A percentile compares a stretch with the other conserved stretches of the same genome.
Evolutionary conservation across 257 asterid genomes (phyloP).

Genomic region (Scutellaria barbata): DNA sequence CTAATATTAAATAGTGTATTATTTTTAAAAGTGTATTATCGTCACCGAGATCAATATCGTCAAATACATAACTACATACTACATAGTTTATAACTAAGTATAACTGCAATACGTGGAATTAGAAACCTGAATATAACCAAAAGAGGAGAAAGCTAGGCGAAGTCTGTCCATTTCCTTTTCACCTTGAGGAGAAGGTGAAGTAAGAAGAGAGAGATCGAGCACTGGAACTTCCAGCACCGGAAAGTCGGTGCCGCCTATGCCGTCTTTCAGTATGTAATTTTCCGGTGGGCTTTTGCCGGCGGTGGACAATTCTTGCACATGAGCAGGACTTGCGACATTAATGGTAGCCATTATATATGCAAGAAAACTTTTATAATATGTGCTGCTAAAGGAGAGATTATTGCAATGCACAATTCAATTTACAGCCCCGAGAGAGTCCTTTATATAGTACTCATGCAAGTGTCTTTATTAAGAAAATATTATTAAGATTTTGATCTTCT

Average conservation of each 20-base stretch:
- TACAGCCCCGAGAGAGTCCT: neutral
- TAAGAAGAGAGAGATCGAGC: slow-evolving; percentile 42
- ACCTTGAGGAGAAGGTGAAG: slow-evolving; percentile 38
- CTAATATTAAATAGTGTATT: too few species aligned
- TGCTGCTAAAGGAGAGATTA: neutral
- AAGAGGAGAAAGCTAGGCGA: slow-evolving; percentile 28
- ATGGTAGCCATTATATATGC: neutral
- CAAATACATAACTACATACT: too few species aligned
- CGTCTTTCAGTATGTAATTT: slow-evolving; percentile 37
- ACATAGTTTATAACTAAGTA: too few species aligned
- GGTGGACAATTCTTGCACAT: slow-evolving; percentile 41
- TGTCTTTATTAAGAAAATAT: too few species aligned
- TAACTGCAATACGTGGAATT: too few species aligned
- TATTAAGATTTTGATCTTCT: too few species aligned
- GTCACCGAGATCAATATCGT: too few species aligned
- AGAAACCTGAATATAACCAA: slow-evolving; percentile 50
- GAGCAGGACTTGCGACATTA: neutral
- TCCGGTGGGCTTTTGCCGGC: slow-evolving; percentile 33
- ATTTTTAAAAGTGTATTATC: too few species aligned
- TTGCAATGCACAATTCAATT: neutral
- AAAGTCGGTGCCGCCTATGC: slow-evolving; percentile 26
- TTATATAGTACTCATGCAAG: neutral
- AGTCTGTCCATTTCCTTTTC: slow-evolving; percentile 42
- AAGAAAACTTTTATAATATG: neutral
- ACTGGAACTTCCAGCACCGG: slow-evolving; percentile 41